Base-by-base conservation (phyloP, 257 asterid genomes). In the Primulina eburnea region DNA sequence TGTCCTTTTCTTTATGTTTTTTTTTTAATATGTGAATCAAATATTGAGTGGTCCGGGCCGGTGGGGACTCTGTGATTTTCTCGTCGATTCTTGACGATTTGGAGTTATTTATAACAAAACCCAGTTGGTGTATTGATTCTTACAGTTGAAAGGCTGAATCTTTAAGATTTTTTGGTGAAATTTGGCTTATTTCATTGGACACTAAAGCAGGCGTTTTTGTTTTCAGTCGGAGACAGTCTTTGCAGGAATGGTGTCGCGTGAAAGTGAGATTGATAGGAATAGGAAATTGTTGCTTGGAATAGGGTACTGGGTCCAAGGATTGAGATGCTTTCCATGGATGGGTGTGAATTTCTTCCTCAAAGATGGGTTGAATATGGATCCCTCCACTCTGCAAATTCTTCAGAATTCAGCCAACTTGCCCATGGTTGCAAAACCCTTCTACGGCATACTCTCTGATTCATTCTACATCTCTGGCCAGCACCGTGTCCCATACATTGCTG, bases 291-390 rank as follows among this genome's bases (percentile, higher is more conserved):
- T 94, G 82, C 69, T 91, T 65, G 97, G 97, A 28, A 73, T 94
- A 68, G 99, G 99, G 33, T 94, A 68, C 64, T 88, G 79, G 85
- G 89, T 91, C 75, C 99, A 94, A 80, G 99, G 99, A 1, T 74
- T 94, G 70, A 82, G 99, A 68, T 94, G 99, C 63, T 94, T 94
- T 18, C 96, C 99, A 52, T 94, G 97, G 99, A 85, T 94, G 90
- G 99, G 87, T 1, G 92, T 94, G 60, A 88, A 71, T 75, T 94
- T 94, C 69, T 94, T 91, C 82, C 87, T 94, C 12, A 94, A 94
- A 74, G 97, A 94, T 81, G 96, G 90, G 60, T 63, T 94, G 71
- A 81, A 65, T 68, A 87, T 94, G 77, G 95, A 91, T 30, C 91
- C 97, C 5, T 83, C 97, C 11, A 82, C 99, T 12, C 80, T 91